Percentiles rank a stretch among this genome's conserved stretches.
These are phyloP conservation scores for Yarrowia sp. DNA, from an alignment of 805 yeast species.

Conservation along the genomic window DNA sequence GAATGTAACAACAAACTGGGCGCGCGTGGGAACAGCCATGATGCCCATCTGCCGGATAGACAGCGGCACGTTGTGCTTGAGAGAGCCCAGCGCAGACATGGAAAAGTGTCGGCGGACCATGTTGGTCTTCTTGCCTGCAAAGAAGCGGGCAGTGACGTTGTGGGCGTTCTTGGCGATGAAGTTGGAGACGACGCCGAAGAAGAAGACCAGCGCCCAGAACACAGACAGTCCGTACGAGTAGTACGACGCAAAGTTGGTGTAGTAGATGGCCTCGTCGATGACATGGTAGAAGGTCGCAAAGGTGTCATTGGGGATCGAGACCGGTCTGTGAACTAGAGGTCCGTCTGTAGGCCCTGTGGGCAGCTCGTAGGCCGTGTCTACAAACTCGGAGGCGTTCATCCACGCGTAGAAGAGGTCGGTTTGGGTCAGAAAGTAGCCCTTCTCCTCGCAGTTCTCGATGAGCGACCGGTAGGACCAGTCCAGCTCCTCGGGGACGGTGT, in stretches of 20 bases:
- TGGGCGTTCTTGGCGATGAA: conserved; percentile 22
- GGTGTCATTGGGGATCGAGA: not conserved
- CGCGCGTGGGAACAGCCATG: conserved; percentile 44
- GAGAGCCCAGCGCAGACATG: conserved; percentile 66
- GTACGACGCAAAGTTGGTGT: conserved; percentile 13
- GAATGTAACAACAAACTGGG: conserved; percentile 43
- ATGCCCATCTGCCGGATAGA: conserved; percentile 31
- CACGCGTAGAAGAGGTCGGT: conserved; percentile 4
- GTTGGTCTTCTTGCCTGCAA: conserved; percentile 40
- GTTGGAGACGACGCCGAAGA: not conserved
- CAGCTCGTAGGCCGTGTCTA: not conserved
- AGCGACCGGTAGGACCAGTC: conserved; percentile 12
- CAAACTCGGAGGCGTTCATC: not conserved
- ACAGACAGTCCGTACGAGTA: conserved; percentile 2
- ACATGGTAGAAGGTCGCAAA: not conserved
- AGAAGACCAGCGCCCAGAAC: conserved; percentile 6
- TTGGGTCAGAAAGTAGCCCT: conserved; percentile 3
- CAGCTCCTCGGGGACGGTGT: not conserved
- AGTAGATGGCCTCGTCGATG: conserved; percentile 18
- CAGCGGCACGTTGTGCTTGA: conserved; percentile 11
- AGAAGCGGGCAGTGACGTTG: conserved; percentile 15
- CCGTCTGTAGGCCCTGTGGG: not conserved
- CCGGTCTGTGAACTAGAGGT: not conserved
- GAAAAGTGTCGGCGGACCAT: conserved; percentile 47
- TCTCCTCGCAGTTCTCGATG: not conserved